Percentiles rank a stretch among this genome's conserved stretches.
phyloP scores from a whole-genome alignment of 2,329 filamentous ascomycete species.

The Elsinoe arachidis region DNA sequence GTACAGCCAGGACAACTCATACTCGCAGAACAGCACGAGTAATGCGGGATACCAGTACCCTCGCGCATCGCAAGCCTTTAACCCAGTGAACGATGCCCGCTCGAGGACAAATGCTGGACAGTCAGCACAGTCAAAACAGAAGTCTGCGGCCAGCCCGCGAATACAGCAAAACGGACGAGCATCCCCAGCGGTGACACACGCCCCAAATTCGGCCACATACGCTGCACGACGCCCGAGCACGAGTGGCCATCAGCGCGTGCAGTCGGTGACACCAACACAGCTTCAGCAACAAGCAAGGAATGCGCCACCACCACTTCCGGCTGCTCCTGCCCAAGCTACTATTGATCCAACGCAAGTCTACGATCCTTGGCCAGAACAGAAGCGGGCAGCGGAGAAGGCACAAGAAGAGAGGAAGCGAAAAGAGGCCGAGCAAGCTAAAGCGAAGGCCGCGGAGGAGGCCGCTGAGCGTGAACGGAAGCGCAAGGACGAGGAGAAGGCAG shows the following conservation, averaged over 20 bases:
- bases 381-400: slow-evolving; percentile 23
- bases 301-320: slow-evolving; percentile 20
- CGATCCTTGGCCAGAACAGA: slow-evolving; percentile 39
- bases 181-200: background rate
- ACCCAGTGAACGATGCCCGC: background rate
- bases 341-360: slow-evolving; percentile 48
- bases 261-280: slow-evolving; percentile 15
- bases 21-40: background rate
- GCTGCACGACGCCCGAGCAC: background rate
- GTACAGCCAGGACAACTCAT: background rate
- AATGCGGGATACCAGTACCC: background rate
- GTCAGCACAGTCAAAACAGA: background rate
- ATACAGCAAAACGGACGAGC: background rate
- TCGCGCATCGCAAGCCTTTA: background rate
- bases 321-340: slow-evolving; percentile 31
- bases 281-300: slow-evolving; percentile 17
- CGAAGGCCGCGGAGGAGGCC: background rate
- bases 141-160: background rate
- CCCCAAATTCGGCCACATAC: background rate
- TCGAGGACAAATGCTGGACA: background rate
- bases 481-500: slow-evolving; percentile 13
- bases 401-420: slow-evolving; percentile 23
- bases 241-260: slow-evolving; percentile 12
- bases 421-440: slow-evolving; percentile 13
- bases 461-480: slow-evolving; percentile 14